Percentiles rank a stretch among this genome's conserved stretches.
Evolutionary conservation across 495 filamentous ascomycete genomes (phyloP).

Genomic region (Podospora tetraspora): DNA sequence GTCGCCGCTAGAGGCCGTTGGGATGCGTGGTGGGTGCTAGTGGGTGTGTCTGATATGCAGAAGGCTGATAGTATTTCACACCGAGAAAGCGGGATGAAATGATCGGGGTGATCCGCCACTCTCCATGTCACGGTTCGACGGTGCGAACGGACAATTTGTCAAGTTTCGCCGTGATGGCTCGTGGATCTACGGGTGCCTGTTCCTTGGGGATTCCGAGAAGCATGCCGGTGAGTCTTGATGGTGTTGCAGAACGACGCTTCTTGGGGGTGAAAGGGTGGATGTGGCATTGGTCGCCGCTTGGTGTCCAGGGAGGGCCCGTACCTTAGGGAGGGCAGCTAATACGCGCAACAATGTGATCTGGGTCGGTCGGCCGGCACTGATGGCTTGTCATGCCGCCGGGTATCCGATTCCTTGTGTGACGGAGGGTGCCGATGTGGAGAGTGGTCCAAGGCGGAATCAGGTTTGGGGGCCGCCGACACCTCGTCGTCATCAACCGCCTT

Average conservation of each 20-base stretch:
- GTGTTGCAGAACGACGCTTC: neutral
- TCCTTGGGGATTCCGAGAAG: slow-evolving; percentile 6
- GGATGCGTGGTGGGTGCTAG: too few species aligned
- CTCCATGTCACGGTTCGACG: neutral
- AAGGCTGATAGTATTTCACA: slow-evolving; percentile 21
- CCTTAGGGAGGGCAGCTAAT: slow-evolving; percentile 18
- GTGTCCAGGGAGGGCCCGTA: slow-evolving; percentile 7
- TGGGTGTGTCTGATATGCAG: slow-evolving; percentile 13
- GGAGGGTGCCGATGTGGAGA: neutral
- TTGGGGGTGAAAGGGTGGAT: neutral
- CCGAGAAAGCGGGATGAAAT: slow-evolving; percentile 28
- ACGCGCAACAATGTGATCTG: slow-evolving; percentile 11
- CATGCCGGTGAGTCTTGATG: slow-evolving; percentile 7
- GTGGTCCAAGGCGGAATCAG: neutral
- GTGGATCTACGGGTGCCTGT: neutral
- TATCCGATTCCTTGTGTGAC: neutral
- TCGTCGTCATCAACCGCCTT: neutral
- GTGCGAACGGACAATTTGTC: slow-evolving; percentile 9
- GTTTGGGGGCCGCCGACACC: slow-evolving; percentile 10
- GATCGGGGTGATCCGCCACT: slow-evolving; percentile 5
- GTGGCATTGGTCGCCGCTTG: slow-evolving; percentile 6
- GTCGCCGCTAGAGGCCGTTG: neutral
- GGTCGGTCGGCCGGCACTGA: slow-evolving; percentile 10
- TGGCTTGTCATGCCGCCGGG: slow-evolving; percentile 12
- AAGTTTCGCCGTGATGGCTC: slow-evolving; percentile 9